Evolutionary conservation across 1,284 basidiomycete genomes (phyloP), one percentile per base, ranked within the genome.

Genomic region (Xerocomus amazonicus): DNA sequence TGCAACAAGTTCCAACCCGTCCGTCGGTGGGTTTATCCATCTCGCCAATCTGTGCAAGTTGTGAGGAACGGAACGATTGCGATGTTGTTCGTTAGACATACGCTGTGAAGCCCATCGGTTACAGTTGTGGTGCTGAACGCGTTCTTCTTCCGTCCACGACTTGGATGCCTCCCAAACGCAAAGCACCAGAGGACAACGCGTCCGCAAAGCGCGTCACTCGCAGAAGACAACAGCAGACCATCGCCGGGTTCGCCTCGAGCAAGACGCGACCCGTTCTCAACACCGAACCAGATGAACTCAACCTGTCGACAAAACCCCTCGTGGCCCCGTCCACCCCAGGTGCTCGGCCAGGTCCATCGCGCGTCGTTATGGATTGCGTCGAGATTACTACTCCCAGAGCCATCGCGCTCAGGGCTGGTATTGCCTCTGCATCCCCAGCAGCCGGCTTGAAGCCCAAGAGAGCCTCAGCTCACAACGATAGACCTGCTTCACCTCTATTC

Each of bases 1-100:
- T 49, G 73, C 68, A 37, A 90, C 82, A 38, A 83, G 73, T 45
- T 83, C 77, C 14, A 89, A 65, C 17, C 84, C 85, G 45, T 78
- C 76, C 9, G 82, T 75, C 8, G 87, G 87, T 13, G 87, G 85
- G 67, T 90, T 88, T 17, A 80, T 77, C 87, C 87, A 90, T 56
- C 87, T 78, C 41, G 85, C 87, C 43, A 90, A 69, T 36, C 87
- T 89, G 57, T 9, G 44, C 36, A 49, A 54, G 6, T 26, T 9
- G 51, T 48, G 51, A 53, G 50, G 44, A 44, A 40, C 27, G 50
- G 44, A 44, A 40, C 27, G 29, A 35, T 51, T 33, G 28, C 29
- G 17, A 35, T 2, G 42, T 35, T 9, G 40, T 9, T 23, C 27
- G 36, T 3, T 8, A 6, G 43, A 61, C 63, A 37, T 59, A 83